Base-by-base conservation (phyloP, 176 grass and related monocot genomes). In the Raddia distichophylla region DNA sequence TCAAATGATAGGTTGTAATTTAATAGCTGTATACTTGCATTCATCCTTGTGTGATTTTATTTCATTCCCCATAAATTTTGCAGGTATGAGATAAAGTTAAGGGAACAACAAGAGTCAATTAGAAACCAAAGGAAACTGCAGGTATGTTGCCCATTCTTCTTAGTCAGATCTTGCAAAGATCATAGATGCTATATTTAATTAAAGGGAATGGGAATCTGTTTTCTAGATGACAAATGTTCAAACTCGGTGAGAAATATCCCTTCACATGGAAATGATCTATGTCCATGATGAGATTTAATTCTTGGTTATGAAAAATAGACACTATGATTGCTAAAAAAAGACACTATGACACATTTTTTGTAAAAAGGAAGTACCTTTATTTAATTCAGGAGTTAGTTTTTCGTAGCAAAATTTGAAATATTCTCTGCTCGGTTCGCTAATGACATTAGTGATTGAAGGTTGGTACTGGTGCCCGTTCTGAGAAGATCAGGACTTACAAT, bases 401-500 rank as follows among this genome's bases (percentile, higher is more conserved):
- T 74, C 47, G 18, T 34, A 18, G 48, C 1, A 46, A 50, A 40
- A 16, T 82, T 73, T 83, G 10, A 52, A 57, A 55, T 42, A 17
- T 33, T 20, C 44, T 33, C 6, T 73, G 18, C 61, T 81, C 0
- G 32, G 68, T 33, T 18, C 52, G 49, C 57, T 90, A 65, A 70
- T 40, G 69, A 42, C 48, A n/a, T n/a, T 69, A 59, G 22, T 51
- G 76, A 87, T 77, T 98, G 78, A 81, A 98, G 95, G 90, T 98
- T 75, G 95, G 95, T 60, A 93, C 92, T 59, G 95, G 95, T 82
- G 86, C 90, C 85, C 90, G 95, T 50, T 80, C 92, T 59, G 95
- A 94, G 82, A 98, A 98, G 81, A 98, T 94, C 80, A 87, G 95
- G 82, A 98, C 92, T 13, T 98, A 98, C 88, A 94, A 98, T 79